These are phyloP conservation scores for Brassica carinata DNA, from an alignment of 345 rosid species.

Conservation along the genomic window DNA sequence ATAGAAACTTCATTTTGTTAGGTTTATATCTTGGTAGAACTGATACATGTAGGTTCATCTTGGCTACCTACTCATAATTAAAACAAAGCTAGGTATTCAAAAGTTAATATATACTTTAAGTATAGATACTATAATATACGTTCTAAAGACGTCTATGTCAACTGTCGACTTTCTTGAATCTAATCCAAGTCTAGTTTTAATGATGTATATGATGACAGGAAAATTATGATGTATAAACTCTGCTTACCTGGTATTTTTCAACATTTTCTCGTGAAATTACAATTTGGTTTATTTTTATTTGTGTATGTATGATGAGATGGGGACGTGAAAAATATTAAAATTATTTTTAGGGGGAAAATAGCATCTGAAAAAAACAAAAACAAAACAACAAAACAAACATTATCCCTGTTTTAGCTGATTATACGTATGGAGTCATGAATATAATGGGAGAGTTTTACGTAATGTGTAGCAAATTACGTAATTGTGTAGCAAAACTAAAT, in stretches of 20 bases:
- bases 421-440: background rate
- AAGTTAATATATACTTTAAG: background rate
- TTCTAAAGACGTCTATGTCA: slow-evolving; percentile 7
- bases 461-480: background rate
- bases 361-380: background rate
- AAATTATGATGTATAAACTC: background rate
- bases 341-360: background rate
- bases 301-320: background rate
- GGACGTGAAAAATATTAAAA: background rate
- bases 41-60: slow-evolving; percentile 37
- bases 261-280: background rate
- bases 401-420: background rate
- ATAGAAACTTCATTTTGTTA: slow-evolving; percentile 3
- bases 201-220: slow-evolving; percentile 5
- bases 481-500: background rate
- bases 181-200: slow-evolving; percentile 8
- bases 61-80: slow-evolving; percentile 34
- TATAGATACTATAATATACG: background rate
- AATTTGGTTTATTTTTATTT: slow-evolving; percentile 2
- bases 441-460: background rate
- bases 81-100: background rate
- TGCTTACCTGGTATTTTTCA: background rate
- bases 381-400: background rate
- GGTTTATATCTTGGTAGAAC: slow-evolving; percentile 34
- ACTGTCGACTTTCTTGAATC: slow-evolving; percentile 13